These are phyloP conservation scores for Oryza nivara DNA, from an alignment of 176 grass and related monocot genomes.

Conservation along the genomic window DNA sequence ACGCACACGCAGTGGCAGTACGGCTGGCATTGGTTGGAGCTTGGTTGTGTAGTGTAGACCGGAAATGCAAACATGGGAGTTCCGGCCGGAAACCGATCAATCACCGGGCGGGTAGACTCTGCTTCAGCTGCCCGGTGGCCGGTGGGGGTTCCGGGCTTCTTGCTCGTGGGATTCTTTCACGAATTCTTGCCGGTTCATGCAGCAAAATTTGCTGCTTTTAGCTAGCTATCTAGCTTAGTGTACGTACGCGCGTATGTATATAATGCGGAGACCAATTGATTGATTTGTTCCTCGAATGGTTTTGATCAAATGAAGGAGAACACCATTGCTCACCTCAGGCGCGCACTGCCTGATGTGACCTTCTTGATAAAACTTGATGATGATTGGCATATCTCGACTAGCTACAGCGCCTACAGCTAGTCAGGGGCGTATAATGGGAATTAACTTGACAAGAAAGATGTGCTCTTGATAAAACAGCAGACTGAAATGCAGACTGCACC, in stretches of 20 bases:
- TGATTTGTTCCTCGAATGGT: constrained; percentile 9
- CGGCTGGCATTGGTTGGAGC: neutral
- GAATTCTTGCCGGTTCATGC: neutral
- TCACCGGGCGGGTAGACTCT: neutral
- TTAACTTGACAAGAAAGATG: too few species aligned
- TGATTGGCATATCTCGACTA: neutral
- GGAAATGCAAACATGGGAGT: too few species aligned
- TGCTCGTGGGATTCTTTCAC: too few species aligned
- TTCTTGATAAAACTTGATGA: neutral
- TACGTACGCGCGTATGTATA: neutral
- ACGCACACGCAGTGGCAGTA: too few species aligned
- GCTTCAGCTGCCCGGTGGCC: neutral
- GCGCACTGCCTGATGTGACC: too few species aligned
- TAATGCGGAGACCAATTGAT: neutral
- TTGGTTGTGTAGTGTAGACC: too few species aligned
- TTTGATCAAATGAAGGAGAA: constrained; percentile 13
- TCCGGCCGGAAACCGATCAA: too few species aligned
- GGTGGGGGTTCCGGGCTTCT: too few species aligned
- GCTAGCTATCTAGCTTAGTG: constrained; percentile 9
- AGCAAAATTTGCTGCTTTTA: neutral
- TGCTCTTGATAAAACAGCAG: too few species aligned
- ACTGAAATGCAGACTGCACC: too few species aligned
- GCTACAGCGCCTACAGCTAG: too few species aligned
- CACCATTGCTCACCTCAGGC: neutral
- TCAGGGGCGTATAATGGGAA: too few species aligned